phyloP scores from a whole-genome alignment of 1,284 basidiomycete species.

The Wolfiporia cocos region DNA sequence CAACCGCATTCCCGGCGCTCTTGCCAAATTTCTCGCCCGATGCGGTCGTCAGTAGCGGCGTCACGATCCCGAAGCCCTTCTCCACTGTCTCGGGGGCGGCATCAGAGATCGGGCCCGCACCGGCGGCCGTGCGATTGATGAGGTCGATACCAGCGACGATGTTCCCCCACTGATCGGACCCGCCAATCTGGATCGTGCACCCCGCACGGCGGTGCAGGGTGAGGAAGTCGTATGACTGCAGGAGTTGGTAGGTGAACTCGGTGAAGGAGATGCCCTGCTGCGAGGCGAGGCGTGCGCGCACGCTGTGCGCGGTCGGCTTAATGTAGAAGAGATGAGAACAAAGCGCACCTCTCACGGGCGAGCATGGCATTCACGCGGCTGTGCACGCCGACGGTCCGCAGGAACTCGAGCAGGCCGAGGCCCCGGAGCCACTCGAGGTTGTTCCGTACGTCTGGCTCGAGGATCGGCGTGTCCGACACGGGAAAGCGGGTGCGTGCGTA shows the following conservation, averaged over 20 bases:
- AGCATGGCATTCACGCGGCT: slow-evolving; percentile 90
- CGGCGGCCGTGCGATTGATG: slow-evolving; percentile 50
- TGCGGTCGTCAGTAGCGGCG: slow-evolving; percentile 88
- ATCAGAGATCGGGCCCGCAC: slow-evolving; percentile 18
- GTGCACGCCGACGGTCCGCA: slow-evolving; percentile 77
- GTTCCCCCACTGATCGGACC: slow-evolving; percentile 99
- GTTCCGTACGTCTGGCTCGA: slow-evolving; percentile 56
- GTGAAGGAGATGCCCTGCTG: slow-evolving; percentile 90
- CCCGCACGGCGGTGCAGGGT: slow-evolving; percentile 61
- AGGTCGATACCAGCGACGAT: slow-evolving; percentile 90
- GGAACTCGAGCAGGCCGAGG: slow-evolving; percentile 79
- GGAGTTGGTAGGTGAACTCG: slow-evolving; percentile 95
- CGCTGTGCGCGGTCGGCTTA: slow-evolving; percentile 51
- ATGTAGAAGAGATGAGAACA: background rate
- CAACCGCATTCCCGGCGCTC: slow-evolving; percentile 93
- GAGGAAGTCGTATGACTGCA: slow-evolving; percentile 96
- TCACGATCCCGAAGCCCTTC: slow-evolving; percentile 82
- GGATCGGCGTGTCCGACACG: slow-evolving; percentile 13
- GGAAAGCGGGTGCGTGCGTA: slow-evolving; percentile 46
- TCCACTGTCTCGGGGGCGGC: slow-evolving; percentile 28
- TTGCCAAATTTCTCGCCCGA: slow-evolving; percentile 97
- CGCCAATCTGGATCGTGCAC: slow-evolving; percentile 91
- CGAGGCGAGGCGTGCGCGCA: slow-evolving; percentile 76
- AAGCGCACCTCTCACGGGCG: slow-evolving; percentile 75
- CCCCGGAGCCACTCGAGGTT: slow-evolving; percentile 83